These are phyloP conservation scores for Brassica nigra DNA, from an alignment of 345 rosid species.

Conservation along the genomic window DNA sequence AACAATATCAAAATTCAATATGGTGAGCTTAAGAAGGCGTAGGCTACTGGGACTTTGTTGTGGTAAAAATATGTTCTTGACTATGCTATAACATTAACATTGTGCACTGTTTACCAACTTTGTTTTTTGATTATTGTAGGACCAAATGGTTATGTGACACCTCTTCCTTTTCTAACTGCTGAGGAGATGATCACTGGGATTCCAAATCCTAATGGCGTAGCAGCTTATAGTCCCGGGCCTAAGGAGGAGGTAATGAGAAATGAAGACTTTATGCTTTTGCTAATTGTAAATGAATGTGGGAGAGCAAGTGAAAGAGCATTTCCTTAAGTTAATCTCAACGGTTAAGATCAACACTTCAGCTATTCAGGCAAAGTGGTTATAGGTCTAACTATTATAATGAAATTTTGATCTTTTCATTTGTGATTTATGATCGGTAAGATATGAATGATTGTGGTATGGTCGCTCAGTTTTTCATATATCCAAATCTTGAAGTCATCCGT, in stretches of 20 bases:
- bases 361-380: background rate
- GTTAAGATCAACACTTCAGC: background rate
- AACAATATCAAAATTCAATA: conserved; percentile 35
- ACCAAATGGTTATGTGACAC: conserved; percentile 44
- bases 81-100: background rate
- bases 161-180: conserved; percentile 41
- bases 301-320: background rate
- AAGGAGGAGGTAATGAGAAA: conserved; percentile 18
- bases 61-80: conserved; percentile 55
- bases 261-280: background rate
- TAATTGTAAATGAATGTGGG: background rate
- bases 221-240: background rate
- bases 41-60: conserved; percentile 86
- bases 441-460: background rate
- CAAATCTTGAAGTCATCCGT: background rate
- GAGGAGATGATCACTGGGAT: conserved; percentile 44
- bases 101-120: conserved; percentile 15
- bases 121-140: conserved; percentile 17
- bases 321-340: background rate
- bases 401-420: background rate
- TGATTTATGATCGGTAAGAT: background rate
- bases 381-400: background rate
- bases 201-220: conserved; percentile 34
- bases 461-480: background rate
- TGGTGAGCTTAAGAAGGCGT: conserved; percentile 96